Evolutionary conservation across 2,329 filamentous ascomycete genomes (phyloP), one percentile per base, ranked within the genome.

Genomic region (Fusarium sp.): DNA sequence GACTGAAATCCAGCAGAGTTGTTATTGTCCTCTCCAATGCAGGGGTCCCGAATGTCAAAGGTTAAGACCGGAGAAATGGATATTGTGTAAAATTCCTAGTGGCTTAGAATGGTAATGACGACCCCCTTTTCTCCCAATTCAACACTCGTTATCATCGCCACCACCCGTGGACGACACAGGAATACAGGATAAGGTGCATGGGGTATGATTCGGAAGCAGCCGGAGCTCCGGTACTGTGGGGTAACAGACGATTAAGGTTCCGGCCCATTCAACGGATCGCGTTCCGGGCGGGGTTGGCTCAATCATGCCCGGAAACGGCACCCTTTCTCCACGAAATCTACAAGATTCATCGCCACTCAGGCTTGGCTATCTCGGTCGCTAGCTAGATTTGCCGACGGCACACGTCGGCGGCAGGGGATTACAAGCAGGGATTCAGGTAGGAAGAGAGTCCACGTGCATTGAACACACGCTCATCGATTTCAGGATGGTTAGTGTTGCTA

Each of bases 231-330:
- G 23, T 23, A 23, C 23, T 23, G 23, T 23, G 23, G 23, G 23
- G 23, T 23, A 23, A 23, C 4, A 23, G 23, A 23, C 23, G 23
- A 23, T 23, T 12, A 47, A 47, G 43, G 43, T 47, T 47, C 43
- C 23, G 28, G 18, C 16, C 43, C 43, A 18, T 47, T 47, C 43
- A 47, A 47, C 43, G 43, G 43, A 47, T 47, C 43, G 18, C 43
- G 27, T 47, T 28, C 43, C 43, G 43, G 43, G 43, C 43, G 43
- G 43, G 43, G 28, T 23, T 23, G 23, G 23, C 23, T 23, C 23
- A 23, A 23, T 18, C 43, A 47, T 47, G 18, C n/a, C 23, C n/a
- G 43, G 43, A 18, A 47, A 47, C 18, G 43, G 43, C 43, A 47
- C 23, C 23, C 23, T 23, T 23, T 23, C 23, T 47, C 43, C 43